Conservation (phyloP, 225 moss, liverwort and hornwort species). For the Physcomitrellopsis africana region DNA sequence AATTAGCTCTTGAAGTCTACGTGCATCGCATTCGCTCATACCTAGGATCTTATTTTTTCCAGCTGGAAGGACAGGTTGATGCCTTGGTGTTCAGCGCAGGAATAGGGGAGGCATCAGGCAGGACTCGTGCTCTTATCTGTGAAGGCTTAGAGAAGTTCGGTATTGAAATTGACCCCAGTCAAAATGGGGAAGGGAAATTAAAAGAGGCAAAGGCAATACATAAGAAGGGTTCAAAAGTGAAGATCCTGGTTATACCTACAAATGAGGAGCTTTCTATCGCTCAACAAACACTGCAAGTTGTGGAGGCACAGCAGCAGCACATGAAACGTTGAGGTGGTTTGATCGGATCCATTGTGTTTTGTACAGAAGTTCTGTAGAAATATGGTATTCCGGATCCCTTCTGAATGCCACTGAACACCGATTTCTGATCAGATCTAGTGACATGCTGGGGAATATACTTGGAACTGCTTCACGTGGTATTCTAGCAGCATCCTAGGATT, state of each 20-base stretch:
- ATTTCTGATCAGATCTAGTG: conserved; percentile 4
- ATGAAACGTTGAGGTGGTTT: conserved; percentile 38
- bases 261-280: conserved; percentile 94
- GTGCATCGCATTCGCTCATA: conserved; percentile 77
- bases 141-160: conserved; percentile 78
- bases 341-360: conserved; percentile 13
- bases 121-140: conserved; percentile 68
- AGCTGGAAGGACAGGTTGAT: conserved; percentile 76
- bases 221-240: conserved; percentile 61
- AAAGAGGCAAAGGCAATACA: conserved; percentile 74
- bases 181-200: conserved; percentile 63
- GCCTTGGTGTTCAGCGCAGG: conserved; percentile 94
- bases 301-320: conserved; percentile 55
- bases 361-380: conserved; percentile 6
- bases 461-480: conserved; percentile 22
- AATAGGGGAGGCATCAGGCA: conserved; percentile 76
- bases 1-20: conserved; percentile 76
- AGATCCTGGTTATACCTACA: conserved; percentile 85
- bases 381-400: conserved; percentile 12
- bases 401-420: conserved; percentile 13
- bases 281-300: conserved; percentile 82
- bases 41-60: conserved; percentile 84
- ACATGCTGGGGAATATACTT: not conserved
- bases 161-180: conserved; percentile 61
- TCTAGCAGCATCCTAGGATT: not conserved